Evolutionary conservation across 2,329 filamentous ascomycete species (phyloP).

Genomic region (Neofusicoccum umdonicola): DNA sequence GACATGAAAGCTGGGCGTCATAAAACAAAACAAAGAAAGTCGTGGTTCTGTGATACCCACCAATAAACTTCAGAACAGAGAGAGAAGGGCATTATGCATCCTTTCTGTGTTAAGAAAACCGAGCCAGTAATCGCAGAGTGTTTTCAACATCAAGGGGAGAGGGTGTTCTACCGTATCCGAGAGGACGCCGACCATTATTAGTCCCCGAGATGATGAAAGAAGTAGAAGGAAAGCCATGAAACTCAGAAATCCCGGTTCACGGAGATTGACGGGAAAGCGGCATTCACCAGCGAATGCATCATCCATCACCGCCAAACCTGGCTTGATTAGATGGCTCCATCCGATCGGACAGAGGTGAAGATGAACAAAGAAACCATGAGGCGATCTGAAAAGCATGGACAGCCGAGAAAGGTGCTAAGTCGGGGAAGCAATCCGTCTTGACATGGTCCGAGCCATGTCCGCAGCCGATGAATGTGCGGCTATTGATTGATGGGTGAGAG

Average conservation of each 20-base stretch:
- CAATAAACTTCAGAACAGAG: background rate
- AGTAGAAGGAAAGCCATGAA: background rate
- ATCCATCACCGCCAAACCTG: background rate
- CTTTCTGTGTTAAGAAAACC: background rate
- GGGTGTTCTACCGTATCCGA: background rate
- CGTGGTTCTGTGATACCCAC: background rate
- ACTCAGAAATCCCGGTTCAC: background rate
- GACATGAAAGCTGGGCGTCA: background rate
- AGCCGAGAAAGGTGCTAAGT: background rate
- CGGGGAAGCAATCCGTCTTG: background rate
- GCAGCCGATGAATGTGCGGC: constrained; percentile 8
- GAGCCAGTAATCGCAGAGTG: background rate
- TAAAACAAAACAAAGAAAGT: background rate
- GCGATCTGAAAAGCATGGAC: background rate
- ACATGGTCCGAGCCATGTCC: background rate
- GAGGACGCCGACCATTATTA: background rate
- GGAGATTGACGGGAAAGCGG: background rate
- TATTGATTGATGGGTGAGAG: constrained; percentile 1
- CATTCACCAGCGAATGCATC: background rate
- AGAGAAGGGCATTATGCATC: background rate
- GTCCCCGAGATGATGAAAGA: background rate
- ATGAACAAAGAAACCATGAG: background rate
- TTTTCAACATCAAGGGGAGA: background rate
- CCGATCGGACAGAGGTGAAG: background rate
- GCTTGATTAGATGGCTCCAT: background rate